Evolutionary conservation across 768 basidiomycete species (phyloP), one percentile per base, ranked within the genome.

Genomic region (Rossbeevera mucosa): DNA sequence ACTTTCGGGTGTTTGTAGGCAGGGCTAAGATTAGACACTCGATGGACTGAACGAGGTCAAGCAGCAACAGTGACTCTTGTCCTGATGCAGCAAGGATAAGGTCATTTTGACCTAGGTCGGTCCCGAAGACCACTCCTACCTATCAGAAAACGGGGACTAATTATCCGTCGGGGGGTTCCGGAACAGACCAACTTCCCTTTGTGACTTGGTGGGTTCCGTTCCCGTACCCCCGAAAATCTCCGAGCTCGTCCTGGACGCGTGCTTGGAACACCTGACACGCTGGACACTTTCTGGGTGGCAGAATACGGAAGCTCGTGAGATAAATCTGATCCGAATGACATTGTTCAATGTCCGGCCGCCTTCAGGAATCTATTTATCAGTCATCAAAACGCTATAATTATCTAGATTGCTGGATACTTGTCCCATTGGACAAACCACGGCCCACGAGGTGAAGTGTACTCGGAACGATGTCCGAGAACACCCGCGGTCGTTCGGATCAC

Each of bases 271-370:
- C 30, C 5, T 40, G 20, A 13, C 29, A 20, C n/a, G 1, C 4
- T 18, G 21, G n/a, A 7, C 18, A 41, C 2, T 13, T 25, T 33
- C 40, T 14, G 12, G 21, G 22, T 20, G 38, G 38, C 24, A 30
- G 44, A 33, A 43, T 28, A 41, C 21, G 22, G 31, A 50, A 25
- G 44, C 7, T 24, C 47, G 57, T 61, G 60, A 55, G 53, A 58
- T 21, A 6, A 24, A 20, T 21, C 5, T 38, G 31, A 30, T 18
- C 16, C 8, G 24, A 24, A 30, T 36, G 33, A 38, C 18, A 44
- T 28, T 54, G 40, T 47, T 47, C 9, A 33, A 22, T 44, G 11
- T 33, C 31, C 28, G 40, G 42, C 43, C 42, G 50, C 36, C 26
- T 43, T 44, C 46, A 55, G 51, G 4, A n/a, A 38, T 18, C 5